These are phyloP conservation scores for Fomitopsis schrenkii DNA, from an alignment of 1,284 basidiomycete genomes.

Conservation along the genomic window DNA sequence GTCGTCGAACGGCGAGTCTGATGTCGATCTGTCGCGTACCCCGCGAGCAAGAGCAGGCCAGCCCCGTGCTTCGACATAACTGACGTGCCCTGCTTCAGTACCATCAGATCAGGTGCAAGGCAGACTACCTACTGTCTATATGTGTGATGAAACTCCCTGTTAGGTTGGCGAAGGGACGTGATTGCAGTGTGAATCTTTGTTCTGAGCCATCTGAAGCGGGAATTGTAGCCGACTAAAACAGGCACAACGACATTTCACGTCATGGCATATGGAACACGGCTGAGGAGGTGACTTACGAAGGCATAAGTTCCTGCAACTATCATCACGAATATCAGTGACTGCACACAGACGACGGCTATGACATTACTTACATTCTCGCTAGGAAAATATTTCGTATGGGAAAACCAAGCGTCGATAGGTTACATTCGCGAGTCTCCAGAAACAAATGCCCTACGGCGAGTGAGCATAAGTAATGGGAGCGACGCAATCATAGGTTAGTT, in stretches of 20 bases:
- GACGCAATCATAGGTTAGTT: neutral
- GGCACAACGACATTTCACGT: neutral
- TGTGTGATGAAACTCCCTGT: too few species aligned
- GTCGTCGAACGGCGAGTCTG: conserved; percentile 30
- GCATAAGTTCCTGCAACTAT: conserved; percentile 34
- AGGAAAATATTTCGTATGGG: conserved; percentile 31
- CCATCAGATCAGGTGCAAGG: neutral
- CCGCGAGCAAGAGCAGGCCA: conserved; percentile 20
- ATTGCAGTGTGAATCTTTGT: conserved; percentile 9
- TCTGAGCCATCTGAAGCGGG: neutral
- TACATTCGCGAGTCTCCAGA: conserved; percentile 20
- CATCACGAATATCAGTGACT: neutral
- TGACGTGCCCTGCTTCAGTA: neutral
- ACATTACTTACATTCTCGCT: conserved; percentile 38
- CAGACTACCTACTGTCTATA: conserved; percentile 4
- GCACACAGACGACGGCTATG: neutral
- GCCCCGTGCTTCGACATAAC: conserved; percentile 18
- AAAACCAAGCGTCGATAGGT: conserved; percentile 11
- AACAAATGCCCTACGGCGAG: conserved; percentile 21
- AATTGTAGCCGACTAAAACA: conserved; percentile 38
- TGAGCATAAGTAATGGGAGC: neutral
- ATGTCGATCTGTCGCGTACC: conserved; percentile 22
- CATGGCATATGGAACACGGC: too few species aligned
- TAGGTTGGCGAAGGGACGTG: conserved; percentile 23
- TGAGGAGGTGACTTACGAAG: conserved; percentile 30